These are phyloP conservation scores for Vitis rotundifolia DNA, from an alignment of 164 flowering plant genomes.

Conservation along the genomic window DNA sequence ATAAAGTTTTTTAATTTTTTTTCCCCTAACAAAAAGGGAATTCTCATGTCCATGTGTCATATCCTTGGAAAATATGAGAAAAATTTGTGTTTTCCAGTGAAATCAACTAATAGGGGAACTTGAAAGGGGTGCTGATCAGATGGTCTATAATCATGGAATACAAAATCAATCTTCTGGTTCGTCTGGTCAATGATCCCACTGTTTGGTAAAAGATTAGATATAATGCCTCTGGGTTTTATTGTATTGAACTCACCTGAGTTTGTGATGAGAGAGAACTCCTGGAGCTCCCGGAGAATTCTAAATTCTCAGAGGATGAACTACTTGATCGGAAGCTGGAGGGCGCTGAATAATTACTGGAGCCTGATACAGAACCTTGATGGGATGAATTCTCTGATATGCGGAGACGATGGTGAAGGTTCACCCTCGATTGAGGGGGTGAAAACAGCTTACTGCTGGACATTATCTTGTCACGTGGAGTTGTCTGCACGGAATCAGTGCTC, in stretches of 20 bases:
- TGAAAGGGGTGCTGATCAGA: no score
- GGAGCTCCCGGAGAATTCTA: conserved; percentile 21
- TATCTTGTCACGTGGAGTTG: neutral
- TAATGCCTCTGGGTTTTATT: neutral
- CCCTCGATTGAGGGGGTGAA: no score
- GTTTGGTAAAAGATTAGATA: no score
- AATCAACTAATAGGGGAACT: no score
- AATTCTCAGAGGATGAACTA: conserved; percentile 15
- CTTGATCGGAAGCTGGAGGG: conserved; percentile 21
- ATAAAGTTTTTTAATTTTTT: no score
- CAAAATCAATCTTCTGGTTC: no score
- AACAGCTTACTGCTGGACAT: no score
- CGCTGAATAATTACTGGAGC: conserved; percentile 17
- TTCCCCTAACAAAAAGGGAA: no score
- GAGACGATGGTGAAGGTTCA: neutral
- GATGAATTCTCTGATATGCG: neutral
- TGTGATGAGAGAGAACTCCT: conserved; percentile 16
- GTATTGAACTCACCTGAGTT: conserved; percentile 30
- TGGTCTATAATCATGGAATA: no score
- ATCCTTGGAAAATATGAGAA: no score
- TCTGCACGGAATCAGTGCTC: neutral
- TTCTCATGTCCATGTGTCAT: no score
- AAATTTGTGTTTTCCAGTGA: no score
- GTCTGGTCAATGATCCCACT: neutral
- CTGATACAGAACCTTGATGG: conserved; percentile 12